Percentiles rank a stretch among this genome's conserved stretches.
phyloP scores from a whole-genome alignment of 371 early-diverging fungal species.

The Mucor piriformis region DNA sequence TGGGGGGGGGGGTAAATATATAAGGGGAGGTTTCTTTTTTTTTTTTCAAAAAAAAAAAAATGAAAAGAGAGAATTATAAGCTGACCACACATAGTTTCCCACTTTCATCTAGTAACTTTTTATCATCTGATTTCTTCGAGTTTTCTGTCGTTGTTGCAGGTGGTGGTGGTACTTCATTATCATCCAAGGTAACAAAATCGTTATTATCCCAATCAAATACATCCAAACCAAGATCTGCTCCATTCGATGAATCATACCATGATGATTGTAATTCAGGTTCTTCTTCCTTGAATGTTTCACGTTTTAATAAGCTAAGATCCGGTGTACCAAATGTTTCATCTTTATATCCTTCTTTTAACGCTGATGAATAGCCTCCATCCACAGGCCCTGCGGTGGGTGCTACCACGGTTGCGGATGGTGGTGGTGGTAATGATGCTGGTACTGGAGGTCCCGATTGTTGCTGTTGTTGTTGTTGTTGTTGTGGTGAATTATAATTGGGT shows the following conservation, averaged over 20 bases:
- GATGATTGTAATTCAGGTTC: constrained; percentile 18
- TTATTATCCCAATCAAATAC: constrained; percentile 42
- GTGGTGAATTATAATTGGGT: not conserved
- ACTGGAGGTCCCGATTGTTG: constrained; percentile 9
- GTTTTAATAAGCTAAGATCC: constrained; percentile 12
- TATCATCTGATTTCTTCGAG: constrained; percentile 5
- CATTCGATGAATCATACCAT: constrained; percentile 42
- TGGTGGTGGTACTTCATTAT: constrained; percentile 3
- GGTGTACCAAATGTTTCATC: constrained; percentile 39
- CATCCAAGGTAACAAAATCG: constrained; percentile 26
- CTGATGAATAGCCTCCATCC: constrained; percentile 17
- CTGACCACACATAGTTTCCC: constrained; percentile 21
- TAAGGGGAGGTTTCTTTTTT: no score
- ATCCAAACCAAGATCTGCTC: constrained; percentile 28
- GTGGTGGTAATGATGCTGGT: not conserved
- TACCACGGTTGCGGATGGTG: not conserved
- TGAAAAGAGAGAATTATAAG: no score
- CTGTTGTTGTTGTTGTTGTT: constrained; percentile 10
- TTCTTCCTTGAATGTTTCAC: constrained; percentile 8
- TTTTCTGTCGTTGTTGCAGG: not conserved
- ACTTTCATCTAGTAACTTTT: constrained; percentile 21
- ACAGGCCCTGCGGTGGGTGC: not conserved
- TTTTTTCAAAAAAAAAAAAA: no score
- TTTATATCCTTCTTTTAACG: constrained; percentile 44
- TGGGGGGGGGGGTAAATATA: no score